These are phyloP conservation scores for Pseudogymnoascus sp. DNA, from an alignment of 2,329 filamentous ascomycete species.

Conservation along the genomic window DNA sequence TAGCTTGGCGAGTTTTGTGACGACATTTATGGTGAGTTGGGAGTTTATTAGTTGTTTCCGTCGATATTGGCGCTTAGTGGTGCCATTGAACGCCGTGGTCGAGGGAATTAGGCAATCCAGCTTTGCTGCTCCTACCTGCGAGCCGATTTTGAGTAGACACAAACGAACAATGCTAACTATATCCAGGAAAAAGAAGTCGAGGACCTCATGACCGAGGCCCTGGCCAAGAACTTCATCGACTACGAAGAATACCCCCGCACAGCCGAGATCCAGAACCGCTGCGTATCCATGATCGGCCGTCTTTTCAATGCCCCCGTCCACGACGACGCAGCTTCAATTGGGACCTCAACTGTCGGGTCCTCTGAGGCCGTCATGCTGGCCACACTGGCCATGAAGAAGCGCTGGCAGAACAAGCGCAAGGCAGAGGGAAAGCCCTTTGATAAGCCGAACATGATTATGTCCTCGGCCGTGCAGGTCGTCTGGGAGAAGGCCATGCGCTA, in stretches of 20 bases:
- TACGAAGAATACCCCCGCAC: constrained; percentile 78
- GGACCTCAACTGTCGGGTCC: constrained; percentile 80
- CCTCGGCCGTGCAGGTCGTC: constrained; percentile 89
- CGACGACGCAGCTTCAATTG: constrained; percentile 57
- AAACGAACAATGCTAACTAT: not conserved
- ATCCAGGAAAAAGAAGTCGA: constrained; percentile 81
- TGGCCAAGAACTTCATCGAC: constrained; percentile 93
- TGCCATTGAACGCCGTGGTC: not conserved
- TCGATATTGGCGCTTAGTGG: not conserved
- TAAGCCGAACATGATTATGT: constrained; percentile 90
- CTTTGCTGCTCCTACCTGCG: not conserved
- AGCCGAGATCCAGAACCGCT: constrained; percentile 84
- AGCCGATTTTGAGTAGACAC: not conserved
- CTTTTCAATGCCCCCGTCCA: constrained; percentile 71
- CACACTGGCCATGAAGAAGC: constrained; percentile 87
- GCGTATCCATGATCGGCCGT: constrained; percentile 81
- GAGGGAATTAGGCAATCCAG: not conserved
- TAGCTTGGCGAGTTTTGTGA: constrained; percentile 86
- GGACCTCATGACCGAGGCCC: constrained; percentile 87
- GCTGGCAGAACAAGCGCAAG: constrained; percentile 80
- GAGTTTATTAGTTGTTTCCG: not conserved
- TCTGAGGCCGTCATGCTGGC: constrained; percentile 82
- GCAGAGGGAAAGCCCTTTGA: constrained; percentile 74
- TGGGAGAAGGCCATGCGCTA: constrained; percentile 91
- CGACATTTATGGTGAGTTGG: constrained; percentile 76